Base-by-base conservation (phyloP, 2,329 filamentous ascomycete genomes). In the Clarireedia monteithiana region DNA sequence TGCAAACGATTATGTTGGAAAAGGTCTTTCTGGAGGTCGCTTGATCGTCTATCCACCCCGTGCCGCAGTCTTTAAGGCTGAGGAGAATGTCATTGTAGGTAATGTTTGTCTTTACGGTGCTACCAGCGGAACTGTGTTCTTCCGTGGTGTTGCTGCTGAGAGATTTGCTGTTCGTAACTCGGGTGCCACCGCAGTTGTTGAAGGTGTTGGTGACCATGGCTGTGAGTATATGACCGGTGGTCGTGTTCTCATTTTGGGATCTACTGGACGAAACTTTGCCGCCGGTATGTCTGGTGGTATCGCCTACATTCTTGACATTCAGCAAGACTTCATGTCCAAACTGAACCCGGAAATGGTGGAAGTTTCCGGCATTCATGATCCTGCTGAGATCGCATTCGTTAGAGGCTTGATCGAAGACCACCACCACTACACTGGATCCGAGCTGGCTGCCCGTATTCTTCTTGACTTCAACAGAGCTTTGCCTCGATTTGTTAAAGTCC, bases 161-260 rank as follows among this genome's bases (percentile, higher is more conserved):
- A 89, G 92, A 68, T 97, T 97, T 71, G 91, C 91, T 60, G 92
- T 97, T 63, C 88, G 92, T 65, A 97, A 97, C 78, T 96, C 92
- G 1, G 92, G 92, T 74, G 92, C 89, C 50, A 95, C 86, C 27
- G 91, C 92, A n/a, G 89, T 97, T 62, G 91, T 96, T 60, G 92
- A 97, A 74, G 92, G 92, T 74, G 83, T 95, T 62, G 92, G 92
- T 78, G 92, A 97, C 72, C 92, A 97, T 71, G 89, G 90, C 60
- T 96, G 91, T 70, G 92, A 97, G 79, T 97, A 97, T 81, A 97
- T 97, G 92, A 96, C 92, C 67, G 92, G 92, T 70, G 92, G 92
- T 69, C 89, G 91, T 69, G 80, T 96, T 50, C 77, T 97, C 62
- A 81, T 95, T 67, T 81, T 97, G 48, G 92, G 92, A 57, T 84